Evolutionary conservation across 805 yeast genomes (phyloP).

Genomic region (Metschnikowia dekortorum): DNA sequence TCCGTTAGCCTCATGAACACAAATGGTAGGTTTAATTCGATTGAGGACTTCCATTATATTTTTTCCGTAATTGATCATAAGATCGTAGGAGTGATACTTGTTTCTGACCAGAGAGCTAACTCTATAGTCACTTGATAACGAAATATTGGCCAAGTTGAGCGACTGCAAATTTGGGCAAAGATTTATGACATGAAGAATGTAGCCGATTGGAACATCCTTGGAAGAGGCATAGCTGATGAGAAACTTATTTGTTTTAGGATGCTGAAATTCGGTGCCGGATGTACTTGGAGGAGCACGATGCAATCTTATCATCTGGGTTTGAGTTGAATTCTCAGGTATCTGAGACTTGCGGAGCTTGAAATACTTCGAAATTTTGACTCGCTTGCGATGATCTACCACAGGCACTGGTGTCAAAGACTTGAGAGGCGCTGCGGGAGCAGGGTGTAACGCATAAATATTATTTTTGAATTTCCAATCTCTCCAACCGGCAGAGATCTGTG

Average conservation of each 20-base stretch:
- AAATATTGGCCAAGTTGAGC: slow-evolving; percentile 57
- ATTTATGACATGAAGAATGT: slow-evolving; percentile 61
- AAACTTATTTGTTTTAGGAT: slow-evolving; percentile 61
- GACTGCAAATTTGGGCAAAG: slow-evolving; percentile 57
- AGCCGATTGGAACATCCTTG: slow-evolving; percentile 79
- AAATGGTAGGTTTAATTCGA: slow-evolving; percentile 12
- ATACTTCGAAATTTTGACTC: slow-evolving; percentile 14
- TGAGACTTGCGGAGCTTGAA: slow-evolving; percentile 14
- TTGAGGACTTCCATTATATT: slow-evolving; percentile 24
- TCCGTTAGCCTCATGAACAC: not conserved
- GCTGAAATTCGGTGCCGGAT: slow-evolving; percentile 14
- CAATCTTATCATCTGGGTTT: not conserved
- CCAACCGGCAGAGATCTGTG: slow-evolving; percentile 67
- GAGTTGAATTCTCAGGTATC: not conserved
- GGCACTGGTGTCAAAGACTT: slow-evolving; percentile 10
- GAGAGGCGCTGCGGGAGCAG: slow-evolving; percentile 17
- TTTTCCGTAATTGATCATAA: slow-evolving; percentile 35
- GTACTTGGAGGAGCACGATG: not conserved
- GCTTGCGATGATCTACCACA: slow-evolving; percentile 15
- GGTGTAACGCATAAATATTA: slow-evolving; percentile 48
- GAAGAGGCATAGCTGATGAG: slow-evolving; percentile 58
- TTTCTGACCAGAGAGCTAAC: slow-evolving; percentile 34
- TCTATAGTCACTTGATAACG: slow-evolving; percentile 65
- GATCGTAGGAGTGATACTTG: slow-evolving; percentile 37
- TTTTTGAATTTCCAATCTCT: slow-evolving; percentile 82